A percentile compares a stretch with the other conserved stretches of the same genome.
Conservation (phyloP, 2,329 filamentous ascomycete species). For the Exserohilum rostratum region DNA sequence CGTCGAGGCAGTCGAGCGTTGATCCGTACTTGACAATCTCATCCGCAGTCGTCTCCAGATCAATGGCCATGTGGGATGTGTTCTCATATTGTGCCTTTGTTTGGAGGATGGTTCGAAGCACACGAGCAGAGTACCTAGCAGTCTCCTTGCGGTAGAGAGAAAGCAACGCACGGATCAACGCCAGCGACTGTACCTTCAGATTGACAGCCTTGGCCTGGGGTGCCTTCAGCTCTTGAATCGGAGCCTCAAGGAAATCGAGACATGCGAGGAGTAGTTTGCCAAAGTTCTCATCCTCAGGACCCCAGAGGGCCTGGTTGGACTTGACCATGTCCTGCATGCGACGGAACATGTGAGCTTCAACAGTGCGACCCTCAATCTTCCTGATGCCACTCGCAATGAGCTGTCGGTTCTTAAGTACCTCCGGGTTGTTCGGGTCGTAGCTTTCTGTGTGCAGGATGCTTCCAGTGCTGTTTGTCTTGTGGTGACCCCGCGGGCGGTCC, state of each 20-base stretch:
- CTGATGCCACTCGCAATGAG: slow-evolving; percentile 76
- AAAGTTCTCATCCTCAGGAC: slow-evolving; percentile 72
- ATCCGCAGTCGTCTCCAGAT: slow-evolving; percentile 74
- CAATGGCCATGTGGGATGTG: slow-evolving; percentile 73
- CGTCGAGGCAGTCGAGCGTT: slow-evolving; percentile 57
- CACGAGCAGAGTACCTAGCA: slow-evolving; percentile 69
- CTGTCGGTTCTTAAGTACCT: slow-evolving; percentile 56
- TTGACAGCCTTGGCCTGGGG: slow-evolving; percentile 71
- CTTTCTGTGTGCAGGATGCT: slow-evolving; percentile 43
- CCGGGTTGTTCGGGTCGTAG: slow-evolving; percentile 43
- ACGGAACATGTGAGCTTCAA: slow-evolving; percentile 83
- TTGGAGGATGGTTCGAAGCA: slow-evolving; percentile 69
- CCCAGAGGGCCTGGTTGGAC: slow-evolving; percentile 66
- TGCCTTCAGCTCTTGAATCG: slow-evolving; percentile 53
- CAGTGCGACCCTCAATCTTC: slow-evolving; percentile 71
- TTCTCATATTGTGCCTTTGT: slow-evolving; percentile 71
- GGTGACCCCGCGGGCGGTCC: slow-evolving; percentile 39
- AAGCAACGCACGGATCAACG: slow-evolving; percentile 75
- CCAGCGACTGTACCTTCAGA: slow-evolving; percentile 74
- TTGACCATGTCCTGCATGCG: slow-evolving; percentile 77
- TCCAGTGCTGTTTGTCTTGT: slow-evolving; percentile 47
- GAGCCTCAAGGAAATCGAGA: slow-evolving; percentile 73
- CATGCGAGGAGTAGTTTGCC: slow-evolving; percentile 70
- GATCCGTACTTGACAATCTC: slow-evolving; percentile 73
- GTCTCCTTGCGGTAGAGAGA: slow-evolving; percentile 70